Conservation (phyloP, 768 basidiomycete genomes). For the button mushroom (Agaricus bisporus) region DNA sequence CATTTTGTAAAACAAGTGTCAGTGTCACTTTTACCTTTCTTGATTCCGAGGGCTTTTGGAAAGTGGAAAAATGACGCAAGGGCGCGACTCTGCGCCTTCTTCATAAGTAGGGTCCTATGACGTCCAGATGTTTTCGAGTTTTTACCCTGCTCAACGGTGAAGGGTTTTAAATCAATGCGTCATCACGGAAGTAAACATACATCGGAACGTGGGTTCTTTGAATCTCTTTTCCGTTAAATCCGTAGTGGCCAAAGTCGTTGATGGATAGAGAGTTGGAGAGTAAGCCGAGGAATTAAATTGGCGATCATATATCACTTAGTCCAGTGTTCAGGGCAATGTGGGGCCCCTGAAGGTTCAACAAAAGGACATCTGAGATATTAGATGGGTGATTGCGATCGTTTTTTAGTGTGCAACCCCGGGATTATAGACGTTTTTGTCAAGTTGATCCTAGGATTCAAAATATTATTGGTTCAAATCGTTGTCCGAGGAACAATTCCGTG, state of each 20-base stretch:
- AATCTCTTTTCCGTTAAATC: conserved; percentile 4
- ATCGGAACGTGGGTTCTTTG: background rate
- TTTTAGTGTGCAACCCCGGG: background rate
- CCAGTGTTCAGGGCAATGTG: background rate
- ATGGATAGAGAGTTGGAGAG: background rate
- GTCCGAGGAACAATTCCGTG: conserved; percentile 5
- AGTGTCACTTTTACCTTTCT: background rate
- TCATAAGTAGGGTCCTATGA: conserved; percentile 3
- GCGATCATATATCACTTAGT: background rate
- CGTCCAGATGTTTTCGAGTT: background rate
- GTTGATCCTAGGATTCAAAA: conserved; percentile 7
- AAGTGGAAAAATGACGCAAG: background rate
- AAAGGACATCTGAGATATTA: too few relatives aligned
- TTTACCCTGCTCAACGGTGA: conserved; percentile 7
- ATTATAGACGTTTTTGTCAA: conserved; percentile 1
- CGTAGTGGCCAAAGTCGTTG: background rate
- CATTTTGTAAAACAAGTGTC: background rate
- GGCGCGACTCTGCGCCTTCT: background rate
- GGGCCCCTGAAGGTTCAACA: too few relatives aligned
- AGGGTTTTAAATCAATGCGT: background rate
- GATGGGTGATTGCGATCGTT: too few relatives aligned
- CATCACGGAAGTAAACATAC: background rate
- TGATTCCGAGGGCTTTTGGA: background rate
- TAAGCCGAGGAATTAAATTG: conserved; percentile 4
- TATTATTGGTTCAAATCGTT: conserved; percentile 1